Base-by-base conservation (phyloP, 2,329 filamentous ascomycete species). In the Teratosphaeria nubilosa region DNA sequence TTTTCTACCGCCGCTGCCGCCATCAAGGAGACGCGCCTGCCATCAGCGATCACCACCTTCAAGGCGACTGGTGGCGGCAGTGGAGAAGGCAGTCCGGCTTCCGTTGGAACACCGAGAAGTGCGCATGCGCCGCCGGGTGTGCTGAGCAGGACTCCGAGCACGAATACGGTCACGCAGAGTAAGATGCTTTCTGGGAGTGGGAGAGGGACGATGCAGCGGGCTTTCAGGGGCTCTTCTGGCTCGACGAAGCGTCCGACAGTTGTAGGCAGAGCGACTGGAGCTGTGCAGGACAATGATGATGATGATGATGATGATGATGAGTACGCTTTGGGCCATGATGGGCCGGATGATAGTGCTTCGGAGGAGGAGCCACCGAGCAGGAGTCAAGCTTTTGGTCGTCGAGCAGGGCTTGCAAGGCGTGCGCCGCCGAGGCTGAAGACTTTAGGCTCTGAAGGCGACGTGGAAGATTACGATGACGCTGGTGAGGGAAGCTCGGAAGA, bases 401-500 rank as follows among this genome's bases (percentile, higher is more conserved):
- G 74, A 69, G 25, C 74, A 73, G 57, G 68, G 62, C 27, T 55
- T 27, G 55, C 54, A 25, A 62, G 41, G 22, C 41, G 41, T 48
- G 41, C 56, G 68, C 31, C 66, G 68, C 24, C 30, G 65, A 68
- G 52, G 68, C 74, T 58, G 69, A 65, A 51, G 54, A 64, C 60
- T 52, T 34, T 60, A 58, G 66, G 57, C 27, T 65, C 64, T 10
- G 71, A 72, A 24, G 68, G 66, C 11, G 65, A 66, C 54, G 64
- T 55, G 13, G 66, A 68, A 50, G 57, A 78, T 77, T 58, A 80
- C 73, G 66, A 76, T 22, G 81, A 82, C n/a, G 66, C 76, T 24
- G 81, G 82, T 16, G 80, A 82, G 1, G 83, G 82, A 6, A 79
- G 80, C 11, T 69, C 68, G 13, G 67, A 65, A 25, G 51, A 20